Evolutionary conservation across 192 early-diverging fungal genomes (phyloP), one percentile per base, ranked within the genome.

Genomic region (Tieghemiomyces parasiticus): DNA sequence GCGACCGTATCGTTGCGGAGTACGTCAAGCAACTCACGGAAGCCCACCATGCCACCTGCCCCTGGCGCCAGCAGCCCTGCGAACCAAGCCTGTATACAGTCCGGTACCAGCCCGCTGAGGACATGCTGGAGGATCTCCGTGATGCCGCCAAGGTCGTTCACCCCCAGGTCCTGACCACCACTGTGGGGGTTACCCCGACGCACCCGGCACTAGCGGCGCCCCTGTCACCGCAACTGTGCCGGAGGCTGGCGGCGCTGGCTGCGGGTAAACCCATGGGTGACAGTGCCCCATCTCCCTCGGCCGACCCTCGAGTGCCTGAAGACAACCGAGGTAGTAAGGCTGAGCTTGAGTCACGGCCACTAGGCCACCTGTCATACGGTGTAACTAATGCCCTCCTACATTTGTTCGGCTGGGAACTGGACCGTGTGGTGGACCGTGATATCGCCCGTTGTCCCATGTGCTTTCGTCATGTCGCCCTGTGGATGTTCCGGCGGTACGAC

Each of bases 21-120:
- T 54, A 72, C 24, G 47, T 45, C 16, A 60, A 72, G 62, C 71
- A 72, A 45, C 61, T 76, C 14, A 68, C 70, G 54, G 59, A 28
- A 47, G 69, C 74, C n/a, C 74, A 76, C 56, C 61, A 56, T 46
- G 54, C 48, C 3, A 35, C 52, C 6, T 76, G 74, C 35, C 58
- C 66, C 0, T 76, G 74, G 74, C 67, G 60, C 16, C 63, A 47
- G n/a, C 66, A 59, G 24, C 54, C 61, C 26, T 71, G 74, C 35
- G 59, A 68, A 0, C 60, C 61, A 6, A 58, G 46, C 12, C 49
- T 72, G 14, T 76, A 72, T 55, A 66, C 67, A 28, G 33, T 66
- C 0, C 74, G 66, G 1, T 46, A 70, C 38, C 62, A 58, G 8
- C 70, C 74, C 4, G 32, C 34, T 3, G 22, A 25, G 33, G 55